Conservation (phyloP, 2,329 filamentous ascomycete genomes). For the Botrytis sinoallii region DNA sequence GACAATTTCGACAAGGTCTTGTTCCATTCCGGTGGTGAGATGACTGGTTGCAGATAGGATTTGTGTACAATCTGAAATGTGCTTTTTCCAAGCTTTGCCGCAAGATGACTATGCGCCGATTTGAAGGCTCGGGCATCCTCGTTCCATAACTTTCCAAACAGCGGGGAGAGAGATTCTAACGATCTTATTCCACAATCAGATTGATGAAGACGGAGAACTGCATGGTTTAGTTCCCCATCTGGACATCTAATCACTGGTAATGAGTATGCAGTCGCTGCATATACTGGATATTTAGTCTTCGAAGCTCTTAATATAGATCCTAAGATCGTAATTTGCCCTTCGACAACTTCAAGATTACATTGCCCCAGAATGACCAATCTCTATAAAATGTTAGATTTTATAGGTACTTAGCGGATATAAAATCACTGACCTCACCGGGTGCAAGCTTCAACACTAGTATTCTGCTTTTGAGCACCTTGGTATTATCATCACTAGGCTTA, state of each 20-base stretch:
- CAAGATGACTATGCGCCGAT: constrained; percentile 18
- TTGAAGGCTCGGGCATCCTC: constrained; percentile 38
- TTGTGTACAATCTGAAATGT: constrained; percentile 54
- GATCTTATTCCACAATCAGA: constrained; percentile 48
- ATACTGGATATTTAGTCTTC: constrained; percentile 52
- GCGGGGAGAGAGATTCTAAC: constrained; percentile 59
- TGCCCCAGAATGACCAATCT: constrained; percentile 63
- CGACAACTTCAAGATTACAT: constrained; percentile 60
- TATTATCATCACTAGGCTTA: constrained; percentile 45
- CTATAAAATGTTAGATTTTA: constrained; percentile 40
- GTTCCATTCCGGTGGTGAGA: constrained; percentile 59
- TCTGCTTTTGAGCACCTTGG: constrained; percentile 41
- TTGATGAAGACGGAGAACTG: constrained; percentile 57
- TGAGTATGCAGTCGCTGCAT: constrained; percentile 66
- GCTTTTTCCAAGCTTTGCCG: constrained; percentile 31
- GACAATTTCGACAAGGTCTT: constrained; percentile 38
- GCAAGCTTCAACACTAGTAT: constrained; percentile 44
- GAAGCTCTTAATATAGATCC: constrained; percentile 59
- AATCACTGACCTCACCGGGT: constrained; percentile 48
- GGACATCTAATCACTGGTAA: constrained; percentile 61
- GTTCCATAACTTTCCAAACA: constrained; percentile 67
- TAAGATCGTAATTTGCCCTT: constrained; percentile 62
- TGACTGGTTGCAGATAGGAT: constrained; percentile 51
- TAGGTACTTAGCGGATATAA: neutral
- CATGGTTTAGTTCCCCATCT: constrained; percentile 42